These are phyloP conservation scores for Endoconidiophora laricicola DNA, from an alignment of 2,329 filamentous ascomycete species.

Conservation along the genomic window DNA sequence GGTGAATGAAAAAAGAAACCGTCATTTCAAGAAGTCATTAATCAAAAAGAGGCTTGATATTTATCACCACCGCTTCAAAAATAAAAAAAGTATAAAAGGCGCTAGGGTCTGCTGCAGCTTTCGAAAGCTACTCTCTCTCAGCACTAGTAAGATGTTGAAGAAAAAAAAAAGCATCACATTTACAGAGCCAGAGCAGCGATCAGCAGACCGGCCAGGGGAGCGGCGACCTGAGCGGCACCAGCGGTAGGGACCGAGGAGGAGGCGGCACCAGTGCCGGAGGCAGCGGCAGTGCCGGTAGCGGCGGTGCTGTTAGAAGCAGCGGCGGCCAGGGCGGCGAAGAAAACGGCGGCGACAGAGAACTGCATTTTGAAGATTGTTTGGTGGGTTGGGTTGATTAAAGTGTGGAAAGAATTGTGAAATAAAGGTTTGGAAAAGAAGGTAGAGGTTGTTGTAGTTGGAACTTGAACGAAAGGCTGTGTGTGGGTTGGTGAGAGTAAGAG, in stretches of 20 bases:
- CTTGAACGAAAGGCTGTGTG: slow-evolving; percentile 12
- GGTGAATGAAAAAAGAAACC: too few relatives aligned
- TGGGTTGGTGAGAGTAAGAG: slow-evolving; percentile 5
- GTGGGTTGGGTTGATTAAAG: slow-evolving; percentile 8
- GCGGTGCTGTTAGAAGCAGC: slow-evolving; percentile 8
- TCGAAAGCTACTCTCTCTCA: too few relatives aligned
- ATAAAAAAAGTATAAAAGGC: too few relatives aligned
- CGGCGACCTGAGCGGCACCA: slow-evolving; percentile 12
- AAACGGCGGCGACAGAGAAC: slow-evolving; percentile 12
- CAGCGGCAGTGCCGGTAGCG: slow-evolving; percentile 14
- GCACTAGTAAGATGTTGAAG: not conserved
- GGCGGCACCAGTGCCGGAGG: slow-evolving; percentile 11
- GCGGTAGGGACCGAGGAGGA: slow-evolving; percentile 12
- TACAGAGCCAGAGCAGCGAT: slow-evolving; percentile 12
- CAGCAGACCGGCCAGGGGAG: slow-evolving; percentile 12
- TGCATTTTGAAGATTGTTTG: slow-evolving; percentile 10
- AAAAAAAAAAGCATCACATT: slow-evolving; percentile 1
- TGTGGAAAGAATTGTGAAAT: slow-evolving; percentile 11
- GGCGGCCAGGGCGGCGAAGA: slow-evolving; percentile 12
- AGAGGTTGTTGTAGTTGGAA: slow-evolving; percentile 11
- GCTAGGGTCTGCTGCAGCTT: too few relatives aligned
- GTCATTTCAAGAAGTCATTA: too few relatives aligned
- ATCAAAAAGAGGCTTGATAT: too few relatives aligned
- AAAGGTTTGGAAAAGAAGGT: slow-evolving; percentile 3
- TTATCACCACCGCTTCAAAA: too few relatives aligned